A percentile compares a stretch with the other conserved stretches of the same genome.
Conservation (phyloP, 176 grass and related monocot genomes). For the Eleusine coracana region DNA sequence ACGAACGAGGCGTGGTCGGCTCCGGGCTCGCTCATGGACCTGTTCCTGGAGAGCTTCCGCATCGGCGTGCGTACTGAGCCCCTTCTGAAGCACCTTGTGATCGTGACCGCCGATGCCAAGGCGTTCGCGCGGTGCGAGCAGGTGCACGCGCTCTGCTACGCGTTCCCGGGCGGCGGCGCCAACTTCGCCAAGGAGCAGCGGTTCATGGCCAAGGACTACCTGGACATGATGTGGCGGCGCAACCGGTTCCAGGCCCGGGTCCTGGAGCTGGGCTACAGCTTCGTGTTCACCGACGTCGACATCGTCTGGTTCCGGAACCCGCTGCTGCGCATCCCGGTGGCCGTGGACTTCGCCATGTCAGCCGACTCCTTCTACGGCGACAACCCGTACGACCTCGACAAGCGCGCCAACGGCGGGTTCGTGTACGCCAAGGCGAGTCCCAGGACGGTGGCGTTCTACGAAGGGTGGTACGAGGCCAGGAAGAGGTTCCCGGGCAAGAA, state of each 20-base stretch:
- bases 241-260: constrained; percentile 52
- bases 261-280: constrained; percentile 59
- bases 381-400: constrained; percentile 39
- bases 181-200: constrained; percentile 31
- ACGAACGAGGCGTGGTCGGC: constrained; percentile 43
- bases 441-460: constrained; percentile 35
- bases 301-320: constrained; percentile 59
- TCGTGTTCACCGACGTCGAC: constrained; percentile 66
- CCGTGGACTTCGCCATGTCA: constrained; percentile 44
- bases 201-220: constrained; percentile 57
- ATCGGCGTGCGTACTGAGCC: constrained; percentile 39
- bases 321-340: constrained; percentile 32
- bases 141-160: constrained; percentile 52
- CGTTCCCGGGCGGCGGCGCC: constrained; percentile 23
- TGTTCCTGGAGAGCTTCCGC: constrained; percentile 62
- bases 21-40: constrained; percentile 50
- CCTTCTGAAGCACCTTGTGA: constrained; percentile 49
- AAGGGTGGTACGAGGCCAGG: constrained; percentile 42
- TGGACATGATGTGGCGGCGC: constrained; percentile 55
- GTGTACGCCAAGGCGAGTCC: constrained; percentile 40
- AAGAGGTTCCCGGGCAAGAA: constrained; percentile 13
- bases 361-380: constrained; percentile 32
- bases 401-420: constrained; percentile 56
- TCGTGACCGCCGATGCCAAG: constrained; percentile 50
- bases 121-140: constrained; percentile 50